Conservation (phyloP, 2,329 filamentous ascomycete genomes). For the Curvularia sp. region DNA sequence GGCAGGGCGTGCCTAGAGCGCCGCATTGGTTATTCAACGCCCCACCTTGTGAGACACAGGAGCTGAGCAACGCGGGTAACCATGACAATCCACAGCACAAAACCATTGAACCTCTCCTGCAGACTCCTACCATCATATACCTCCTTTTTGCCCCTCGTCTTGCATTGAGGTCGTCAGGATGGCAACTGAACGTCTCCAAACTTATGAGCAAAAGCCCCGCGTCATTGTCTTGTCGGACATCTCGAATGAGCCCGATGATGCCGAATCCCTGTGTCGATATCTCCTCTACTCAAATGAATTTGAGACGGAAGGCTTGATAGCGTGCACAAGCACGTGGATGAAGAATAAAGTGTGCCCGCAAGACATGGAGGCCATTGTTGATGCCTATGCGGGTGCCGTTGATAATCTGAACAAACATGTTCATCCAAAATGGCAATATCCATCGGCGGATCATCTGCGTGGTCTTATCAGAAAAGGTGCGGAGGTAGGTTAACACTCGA, state of each 20-base stretch:
- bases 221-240: conserved; percentile 53
- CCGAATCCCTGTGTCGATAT: conserved; percentile 49
- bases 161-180: conserved; percentile 20
- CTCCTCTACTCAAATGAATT: conserved; percentile 50
- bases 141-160: background rate
- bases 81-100: conserved; percentile 18
- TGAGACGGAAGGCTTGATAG: conserved; percentile 50
- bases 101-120: conserved; percentile 11
- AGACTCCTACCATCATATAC: too few species aligned
- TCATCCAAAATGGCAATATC: conserved; percentile 45
- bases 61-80: conserved; percentile 29
- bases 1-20: conserved; percentile 28
- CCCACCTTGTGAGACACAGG: conserved; percentile 25
- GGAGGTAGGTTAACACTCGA: conserved; percentile 31
- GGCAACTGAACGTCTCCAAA: conserved; percentile 38
- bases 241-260: conserved; percentile 51
- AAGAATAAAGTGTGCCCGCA: conserved; percentile 44
- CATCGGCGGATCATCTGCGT: conserved; percentile 35
- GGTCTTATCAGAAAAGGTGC: conserved; percentile 39
- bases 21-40: conserved; percentile 22
- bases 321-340: conserved; percentile 52
- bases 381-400: conserved; percentile 42
- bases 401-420: conserved; percentile 60
- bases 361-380: conserved; percentile 47
- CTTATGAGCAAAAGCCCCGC: conserved; percentile 45